Base-by-base conservation (phyloP, 495 filamentous ascomycete genomes). In the Glarea lozoyensis region DNA sequence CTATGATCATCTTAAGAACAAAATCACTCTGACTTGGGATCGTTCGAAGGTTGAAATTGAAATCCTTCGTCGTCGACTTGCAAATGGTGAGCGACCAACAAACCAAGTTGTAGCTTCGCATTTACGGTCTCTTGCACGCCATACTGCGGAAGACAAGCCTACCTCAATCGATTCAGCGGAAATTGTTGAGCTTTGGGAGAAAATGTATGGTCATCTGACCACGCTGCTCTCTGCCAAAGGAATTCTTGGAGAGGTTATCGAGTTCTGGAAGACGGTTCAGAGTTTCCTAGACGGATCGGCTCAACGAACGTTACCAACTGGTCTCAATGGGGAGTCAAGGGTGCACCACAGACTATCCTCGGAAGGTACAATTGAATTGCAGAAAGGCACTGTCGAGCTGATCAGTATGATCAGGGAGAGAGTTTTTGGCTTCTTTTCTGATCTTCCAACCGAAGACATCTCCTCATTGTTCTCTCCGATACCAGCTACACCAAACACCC, bases 201-300 rank as follows among this genome's bases (percentile, higher is more conserved):
- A 84, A 45, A 76, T 92, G 39, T 67, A 84, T 36, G 61, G 69
- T 4, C 89, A 81, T 37, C 58, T 97, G 42, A 81, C 72, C 33
- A 73, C 84, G 27, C 67, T 97, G 15, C 75, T 88, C 5, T 75
- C 83, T 0, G 62, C 78, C 10, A 76, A 75, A 40, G 92, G 93
- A 10, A 67, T 97, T 21, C 67, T 97, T 15, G 88, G 86, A 2
- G 92, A 98, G 55, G 77, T 95, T 2, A 62, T 93, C 12, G 86
- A 89, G 46, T 96, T 94, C 60, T 94, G 89, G 90, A 86, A 94
- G 49, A 90, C 81, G 2, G 81, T 88, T 0, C 81, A 89, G 51
- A 82, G 82, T 1, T 98, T 97, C 63, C 84, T 96, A 40, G 81
- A 89, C 24, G 88, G 88, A 13, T 88, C 78, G 40, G 79, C 79